Base-by-base conservation (phyloP, 768 basidiomycete species). In the Lactifluus hygrophoroides region DNA sequence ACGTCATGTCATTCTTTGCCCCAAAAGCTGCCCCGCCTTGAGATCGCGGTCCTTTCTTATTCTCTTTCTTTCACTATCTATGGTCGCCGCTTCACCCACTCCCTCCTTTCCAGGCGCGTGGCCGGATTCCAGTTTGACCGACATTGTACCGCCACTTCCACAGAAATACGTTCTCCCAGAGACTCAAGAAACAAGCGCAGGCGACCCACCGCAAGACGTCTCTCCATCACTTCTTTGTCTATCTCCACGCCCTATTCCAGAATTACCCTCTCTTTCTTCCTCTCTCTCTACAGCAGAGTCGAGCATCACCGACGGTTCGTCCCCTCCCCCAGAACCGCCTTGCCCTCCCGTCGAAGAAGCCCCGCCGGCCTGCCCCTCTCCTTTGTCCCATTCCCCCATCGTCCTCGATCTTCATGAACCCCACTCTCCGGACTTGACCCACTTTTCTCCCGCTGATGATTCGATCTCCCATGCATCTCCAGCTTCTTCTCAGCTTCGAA, bases 51-150 rank as follows among this genome's bases (percentile, higher is more conserved):
- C 50, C 35, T 58, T 52, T 48, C 52, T 51, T 55, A 51, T 44
- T 59, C 62, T 57, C 58, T 56, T 46, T 48, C 67, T 10, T 37
- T n/a, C n/a, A n/a, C n/a, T n/a, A n/a, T n/a, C 45, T 8, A 57
- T 64, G 57, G 48, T 38, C 56, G n/a, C 53, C 47, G 14, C 63
- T 57, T 54, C 71, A 67, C 49, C 71, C 61, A 63, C 71, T 65
- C 55, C 75, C 60, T 57, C 73, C 69, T 54, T 78, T 30, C 79
- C 79, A 34, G 78, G 77, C 44, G 77, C 77, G 3, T 79, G 76
- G 77, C 77, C 78, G 59, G 56, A 68, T 65, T 9, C 56, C 60
- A 64, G 48, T 42, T 43, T 21, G 5, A 49, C 9, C 23, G 58
- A 59, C n/a, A 11, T 54, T 23, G 45, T 47, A 8, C 57, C 57